Base-by-base conservation (phyloP, 805 yeast genomes). In the Candida morakotiae region DNA sequence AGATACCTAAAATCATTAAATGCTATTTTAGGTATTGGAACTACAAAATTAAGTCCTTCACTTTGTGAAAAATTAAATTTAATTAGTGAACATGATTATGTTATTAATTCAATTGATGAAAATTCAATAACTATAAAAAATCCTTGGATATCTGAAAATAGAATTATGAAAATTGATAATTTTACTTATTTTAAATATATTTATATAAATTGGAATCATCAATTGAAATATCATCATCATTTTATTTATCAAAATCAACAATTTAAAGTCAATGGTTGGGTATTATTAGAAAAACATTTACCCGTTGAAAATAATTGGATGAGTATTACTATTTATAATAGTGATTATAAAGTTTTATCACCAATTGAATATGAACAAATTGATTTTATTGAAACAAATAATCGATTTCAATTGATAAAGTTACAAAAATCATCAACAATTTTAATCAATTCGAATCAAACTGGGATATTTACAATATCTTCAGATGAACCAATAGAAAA, bases 51-150 rank as follows among this genome's bases (percentile, higher is more conserved):
- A 10, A 60, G 73, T 14, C 29, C 48, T 17, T 44, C 56, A 31
- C 51, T 69, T 35, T 49, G 71, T 29, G n/a, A 45, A 4, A 43
- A 56, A 19, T 53, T 64, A 23, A 58, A 62, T 2, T 57, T 84
- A 21, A 62, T 75, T 1, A 60, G 80, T 3, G 64, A 72, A 25
- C 96, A 87, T 56, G 96, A 87, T 55, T 87, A 86, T 52, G 69
- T 84, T 0, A 60, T 87, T 0, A 40, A 62, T 5, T 41, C 71
- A 2, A 51, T 54, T 18, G 48, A 58, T 16, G n/a, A 28, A 2
- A 24, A 29, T 2, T 28, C 34, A 10, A 27, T 55, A 1, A 22
- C 29, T 0, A 34, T 66, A 15, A 62, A 56, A 33, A 67, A 67
- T 35, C 71, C 72, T 5, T 67, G 72, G 73, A 43, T 53, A 6